A percentile compares a stretch with the other conserved stretches of the same genome.
These are phyloP conservation scores for Paramecium biaurelia DNA, from an alignment of 73 alveolate genomes.

Conservation along the genomic window DNA sequence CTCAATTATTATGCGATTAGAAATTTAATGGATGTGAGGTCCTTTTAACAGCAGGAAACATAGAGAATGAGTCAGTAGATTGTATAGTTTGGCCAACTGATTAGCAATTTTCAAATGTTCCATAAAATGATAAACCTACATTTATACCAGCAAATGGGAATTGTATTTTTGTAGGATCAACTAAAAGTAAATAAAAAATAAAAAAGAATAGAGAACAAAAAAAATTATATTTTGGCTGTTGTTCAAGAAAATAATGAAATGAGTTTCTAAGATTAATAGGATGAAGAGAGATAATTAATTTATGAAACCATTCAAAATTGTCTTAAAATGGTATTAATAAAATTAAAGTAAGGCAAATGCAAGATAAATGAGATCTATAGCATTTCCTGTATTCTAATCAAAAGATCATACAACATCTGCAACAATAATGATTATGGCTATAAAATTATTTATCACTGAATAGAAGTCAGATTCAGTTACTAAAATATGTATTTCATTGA, in stretches of 20 bases:
- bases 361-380: background rate
- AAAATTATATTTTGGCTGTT: constrained; percentile 7
- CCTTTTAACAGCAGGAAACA: background rate
- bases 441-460: constrained; percentile 28
- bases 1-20: background rate
- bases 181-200: background rate
- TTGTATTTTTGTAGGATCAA: background rate
- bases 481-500: background rate
- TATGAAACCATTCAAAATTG: background rate
- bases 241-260: background rate
- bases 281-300: background rate
- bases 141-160: constrained; percentile 24
- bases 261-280: background rate
- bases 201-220: background rate
- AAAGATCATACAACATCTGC: constrained; percentile 39
- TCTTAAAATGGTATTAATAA: background rate
- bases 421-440: constrained; percentile 49
- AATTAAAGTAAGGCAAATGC: background rate
- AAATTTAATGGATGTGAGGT: background rate
- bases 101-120: background rate
- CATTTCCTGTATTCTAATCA: background rate
- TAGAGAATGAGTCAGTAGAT: constrained; percentile 10
- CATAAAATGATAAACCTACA: background rate
- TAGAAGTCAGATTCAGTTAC: background rate
- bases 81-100: constrained; percentile 9